phyloP scores from a whole-genome alignment of 257 asterid species.

The Nicotiana benthamiana region DNA sequence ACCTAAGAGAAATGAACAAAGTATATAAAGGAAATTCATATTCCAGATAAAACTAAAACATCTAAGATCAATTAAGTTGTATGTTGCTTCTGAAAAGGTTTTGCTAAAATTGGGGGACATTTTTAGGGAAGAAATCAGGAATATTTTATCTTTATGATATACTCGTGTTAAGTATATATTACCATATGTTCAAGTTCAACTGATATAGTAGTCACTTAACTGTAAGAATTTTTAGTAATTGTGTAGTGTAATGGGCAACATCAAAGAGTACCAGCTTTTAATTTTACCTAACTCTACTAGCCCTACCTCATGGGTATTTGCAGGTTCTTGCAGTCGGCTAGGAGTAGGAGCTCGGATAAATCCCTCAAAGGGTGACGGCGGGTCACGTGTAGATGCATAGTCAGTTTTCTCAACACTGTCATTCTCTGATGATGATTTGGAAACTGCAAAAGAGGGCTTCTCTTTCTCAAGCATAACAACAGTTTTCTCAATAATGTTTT shows the following conservation, averaged over 20 bases:
- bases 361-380: constrained; percentile 30
- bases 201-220: neutral
- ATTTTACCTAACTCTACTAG: neutral
- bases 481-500: constrained; percentile 69
- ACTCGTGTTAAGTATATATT: neutral
- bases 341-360: constrained; percentile 26
- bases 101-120: neutral
- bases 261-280: neutral
- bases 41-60: neutral
- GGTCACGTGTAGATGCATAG: constrained; percentile 32
- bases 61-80: neutral
- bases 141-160: neutral
- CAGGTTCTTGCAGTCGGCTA: constrained; percentile 23
- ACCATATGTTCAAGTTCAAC: neutral
- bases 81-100: neutral
- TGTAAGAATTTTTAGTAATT: neutral
- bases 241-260: neutral
- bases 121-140: neutral
- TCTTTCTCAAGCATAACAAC: constrained; percentile 72
- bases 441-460: constrained; percentile 43
- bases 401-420: constrained; percentile 27
- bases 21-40: neutral
- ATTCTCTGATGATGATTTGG: constrained; percentile 29
- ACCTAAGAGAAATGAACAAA: neutral
- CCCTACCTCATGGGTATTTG: constrained; percentile 45